Base-by-base conservation (phyloP, 352 stramenopile species). In the Pythium periplocum region DNA sequence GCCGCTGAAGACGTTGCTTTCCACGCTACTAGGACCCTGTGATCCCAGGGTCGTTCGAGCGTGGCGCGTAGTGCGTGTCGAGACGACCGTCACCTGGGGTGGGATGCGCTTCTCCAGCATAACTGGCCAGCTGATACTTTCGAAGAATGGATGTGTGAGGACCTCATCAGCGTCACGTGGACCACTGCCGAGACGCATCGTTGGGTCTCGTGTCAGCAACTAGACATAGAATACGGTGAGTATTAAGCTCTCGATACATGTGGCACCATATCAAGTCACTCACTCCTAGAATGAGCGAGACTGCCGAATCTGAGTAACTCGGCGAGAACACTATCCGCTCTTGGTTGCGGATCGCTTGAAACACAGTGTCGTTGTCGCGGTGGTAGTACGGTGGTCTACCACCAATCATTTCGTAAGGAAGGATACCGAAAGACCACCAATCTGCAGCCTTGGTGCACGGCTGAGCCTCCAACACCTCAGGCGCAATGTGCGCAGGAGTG, bases 131-230 rank as follows among this genome's bases (percentile, higher is more conserved):
- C 91, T 80, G 61, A 98, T 96, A 40, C 56, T 73, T 51, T 96
- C 78, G 48, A 97, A 98, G 71, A 97, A 98, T 34, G 87, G 86
- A 57, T 97, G 88, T 12, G 71, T 87, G 62, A 96, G 75, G 52
- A 98, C 82, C 57, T 94, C 83, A 53, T 97, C 89, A 2, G 89
- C 86, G 48, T 93, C 91, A 6, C 70, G 68, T 0, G 86, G 79
- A 5, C 96, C 96, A 63, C 85, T 97, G 33, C 97, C 97, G 10
- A 99, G 83, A 52, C 97, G 83, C 67, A 91, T 76, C 37, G 80
- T 92, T 30, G 97, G 97, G 66, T 99, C 95, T 38, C 96, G 92
- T 1, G 95, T 98, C 36, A 99, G 75, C 33, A 99, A 66, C 82
- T 97, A 58, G 32, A 82, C 41, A 53, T n/a, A 52, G 17, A 26